phyloP scores from a whole-genome alignment of 331 rosid species.

The Pyracantha coccinea region DNA sequence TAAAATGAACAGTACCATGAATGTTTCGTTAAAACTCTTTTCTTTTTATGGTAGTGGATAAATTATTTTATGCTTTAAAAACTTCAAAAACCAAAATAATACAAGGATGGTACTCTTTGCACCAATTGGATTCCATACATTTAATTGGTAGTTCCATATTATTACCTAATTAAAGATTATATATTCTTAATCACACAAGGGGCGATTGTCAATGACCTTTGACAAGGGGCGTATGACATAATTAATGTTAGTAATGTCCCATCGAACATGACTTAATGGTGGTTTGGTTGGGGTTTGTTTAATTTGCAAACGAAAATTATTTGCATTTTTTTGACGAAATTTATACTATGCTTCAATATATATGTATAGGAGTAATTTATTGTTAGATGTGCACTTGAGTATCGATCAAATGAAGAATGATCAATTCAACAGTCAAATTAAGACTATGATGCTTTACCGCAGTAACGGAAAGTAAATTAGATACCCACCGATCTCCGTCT shows the following conservation, averaged over 20 bases:
- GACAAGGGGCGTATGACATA: background rate
- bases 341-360: too few species aligned
- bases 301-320: background rate
- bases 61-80: background rate
- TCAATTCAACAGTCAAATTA: background rate
- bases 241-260: background rate
- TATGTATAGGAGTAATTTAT: background rate
- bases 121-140: background rate
- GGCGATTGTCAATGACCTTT: background rate
- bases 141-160: background rate
- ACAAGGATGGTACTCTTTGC: background rate
- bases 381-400: background rate
- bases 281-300: background rate
- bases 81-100: background rate
- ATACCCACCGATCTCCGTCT: too few species aligned
- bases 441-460: too few species aligned
- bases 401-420: too few species aligned
- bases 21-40: too few species aligned
- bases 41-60: background rate
- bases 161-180: too few species aligned
- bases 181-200: background rate
- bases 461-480: too few species aligned
- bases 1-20: too few species aligned
- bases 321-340: too few species aligned
- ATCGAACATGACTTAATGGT: background rate